These are phyloP conservation scores for Solanum rostratum DNA, from an alignment of 257 asterid species.

Conservation along the genomic window DNA sequence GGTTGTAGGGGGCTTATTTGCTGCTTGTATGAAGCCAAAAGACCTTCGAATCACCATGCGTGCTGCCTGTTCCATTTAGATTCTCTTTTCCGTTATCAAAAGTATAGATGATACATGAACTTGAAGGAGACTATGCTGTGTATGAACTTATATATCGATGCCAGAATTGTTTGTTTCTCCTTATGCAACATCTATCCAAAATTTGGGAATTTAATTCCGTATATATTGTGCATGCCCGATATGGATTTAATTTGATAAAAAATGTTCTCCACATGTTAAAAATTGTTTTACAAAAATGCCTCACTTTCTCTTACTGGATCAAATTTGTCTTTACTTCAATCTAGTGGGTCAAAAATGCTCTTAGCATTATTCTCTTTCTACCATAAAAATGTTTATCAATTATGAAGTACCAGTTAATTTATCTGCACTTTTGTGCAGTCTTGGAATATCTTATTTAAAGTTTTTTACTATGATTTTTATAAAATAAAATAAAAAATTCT, in stretches of 20 bases:
- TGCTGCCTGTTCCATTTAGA: background rate
- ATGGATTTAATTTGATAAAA: background rate
- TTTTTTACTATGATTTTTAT: too few species aligned
- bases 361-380: background rate
- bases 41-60: background rate
- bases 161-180: background rate
- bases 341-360: background rate
- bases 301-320: background rate
- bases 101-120: background rate
- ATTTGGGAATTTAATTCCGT: background rate
- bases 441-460: too few species aligned
- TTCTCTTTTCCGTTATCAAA: background rate
- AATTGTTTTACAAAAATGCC: background rate
- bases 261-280: background rate
- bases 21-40: background rate
- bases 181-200: background rate
- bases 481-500: too few species aligned
- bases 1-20: background rate
- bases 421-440: too few species aligned
- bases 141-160: background rate
- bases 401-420: too few species aligned
- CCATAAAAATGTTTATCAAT: background rate
- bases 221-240: background rate
- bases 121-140: background rate
- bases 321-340: background rate